Evolutionary conservation across 2,329 filamentous ascomycete genomes (phyloP).

Genomic region (Phialophora macrospora): DNA sequence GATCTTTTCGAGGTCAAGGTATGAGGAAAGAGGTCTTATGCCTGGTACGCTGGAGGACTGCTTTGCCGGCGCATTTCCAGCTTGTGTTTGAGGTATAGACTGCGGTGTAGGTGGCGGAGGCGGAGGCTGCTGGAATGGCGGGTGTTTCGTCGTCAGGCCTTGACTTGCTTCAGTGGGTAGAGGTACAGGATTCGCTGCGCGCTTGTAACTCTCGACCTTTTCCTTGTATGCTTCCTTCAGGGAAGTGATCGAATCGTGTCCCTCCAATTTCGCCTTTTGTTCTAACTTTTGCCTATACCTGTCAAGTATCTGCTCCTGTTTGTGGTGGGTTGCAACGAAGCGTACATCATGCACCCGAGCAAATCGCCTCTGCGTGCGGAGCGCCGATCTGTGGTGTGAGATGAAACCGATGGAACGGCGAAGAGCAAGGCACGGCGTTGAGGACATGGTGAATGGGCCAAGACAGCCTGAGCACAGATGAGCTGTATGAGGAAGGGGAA

Average conservation of each 20-base stretch:
- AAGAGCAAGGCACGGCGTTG: slow-evolving; percentile 11
- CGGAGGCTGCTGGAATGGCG: slow-evolving; percentile 39
- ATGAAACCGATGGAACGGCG: slow-evolving; percentile 14
- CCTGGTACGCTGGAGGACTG: slow-evolving; percentile 45
- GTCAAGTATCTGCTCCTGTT: slow-evolving; percentile 71
- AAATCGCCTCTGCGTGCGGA: slow-evolving; percentile 72
- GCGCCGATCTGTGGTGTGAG: slow-evolving; percentile 2
- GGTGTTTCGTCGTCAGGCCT: slow-evolving; percentile 33
- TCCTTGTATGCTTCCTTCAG: slow-evolving; percentile 83
- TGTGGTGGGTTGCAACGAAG: slow-evolving; percentile 79
- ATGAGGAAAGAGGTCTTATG: slow-evolving; percentile 69
- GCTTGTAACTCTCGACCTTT: slow-evolving; percentile 74
- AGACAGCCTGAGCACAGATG: not conserved
- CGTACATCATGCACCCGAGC: slow-evolving; percentile 91
- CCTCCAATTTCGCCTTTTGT: slow-evolving; percentile 75
- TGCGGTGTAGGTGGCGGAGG: slow-evolving; percentile 47
- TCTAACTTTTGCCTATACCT: slow-evolving; percentile 88
- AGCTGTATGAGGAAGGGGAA: not conserved
- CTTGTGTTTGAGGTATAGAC: slow-evolving; percentile 50
- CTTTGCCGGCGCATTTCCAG: slow-evolving; percentile 1
- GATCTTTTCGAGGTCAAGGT: slow-evolving; percentile 80
- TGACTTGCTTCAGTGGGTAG: slow-evolving; percentile 47
- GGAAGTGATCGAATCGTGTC: slow-evolving; percentile 62
- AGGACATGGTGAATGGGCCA: slow-evolving; percentile 15
- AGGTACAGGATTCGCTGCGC: slow-evolving; percentile 58